Evolutionary conservation across 768 basidiomycete species (phyloP), one percentile per base, ranked within the genome.

Genomic region (Macrolepiota dolichaula): DNA sequence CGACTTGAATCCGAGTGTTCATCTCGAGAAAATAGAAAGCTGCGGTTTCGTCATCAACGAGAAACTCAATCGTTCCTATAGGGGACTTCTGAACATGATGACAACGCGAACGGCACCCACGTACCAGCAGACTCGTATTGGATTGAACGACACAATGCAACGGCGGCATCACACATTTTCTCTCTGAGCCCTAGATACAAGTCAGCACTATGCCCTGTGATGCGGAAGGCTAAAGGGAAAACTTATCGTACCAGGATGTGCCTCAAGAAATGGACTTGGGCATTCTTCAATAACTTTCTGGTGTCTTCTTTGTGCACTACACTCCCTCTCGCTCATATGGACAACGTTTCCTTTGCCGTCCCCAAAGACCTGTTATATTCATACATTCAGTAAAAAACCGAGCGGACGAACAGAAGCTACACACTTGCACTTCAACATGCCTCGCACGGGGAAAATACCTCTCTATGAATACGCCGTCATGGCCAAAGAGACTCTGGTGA

Each of bases 261-360:
- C 56, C 1, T 69, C 55, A 42, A 85, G 74, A 66, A 86, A 88
- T 0, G 87, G 85, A 64, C 85, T 86, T 0, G 85, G 85, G 3
- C 82, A 79, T 65, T 90, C 88, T 64, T 91, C 88, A 24, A 91
- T 81, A 2, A 91, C 79, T 68, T 91, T 91, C 69, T 91, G 88
- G 64, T 89, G 85, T 32, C 88, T 73, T 32, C 88, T 75, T 66
- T 91, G 88, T 9, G 87, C 71, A 51, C 85, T 87, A 64, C 88
- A 89, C 68, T 91, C 88, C 13, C 88, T 77, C 67, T 89, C 88
- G 38, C 85, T 84, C 76, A 88, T 81, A 64, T 88, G 85, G 4
- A 88, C 73, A 11, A 82, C 83, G 47, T 81, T 73, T 2, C 84
- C 85, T 0, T 69, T 42, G 0, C 87, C 88, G 67, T 91, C 82